Percentiles rank a stretch among this genome's conserved stretches.
Conservation (phyloP, 2,329 filamentous ascomycete genomes). For the Lachnellula arida region DNA sequence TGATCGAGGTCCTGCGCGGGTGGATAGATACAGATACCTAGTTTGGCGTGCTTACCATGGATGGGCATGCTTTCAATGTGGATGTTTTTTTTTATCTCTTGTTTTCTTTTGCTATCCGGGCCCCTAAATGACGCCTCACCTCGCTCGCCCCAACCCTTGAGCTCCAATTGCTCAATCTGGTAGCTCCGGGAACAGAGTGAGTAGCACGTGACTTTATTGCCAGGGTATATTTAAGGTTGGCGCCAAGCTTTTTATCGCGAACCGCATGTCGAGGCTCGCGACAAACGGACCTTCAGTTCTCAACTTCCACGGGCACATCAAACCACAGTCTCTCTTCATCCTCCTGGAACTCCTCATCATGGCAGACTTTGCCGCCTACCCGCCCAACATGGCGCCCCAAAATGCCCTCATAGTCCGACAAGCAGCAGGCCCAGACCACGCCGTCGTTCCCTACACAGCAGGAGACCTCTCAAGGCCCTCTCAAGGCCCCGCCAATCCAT, state of each 20-base stretch:
- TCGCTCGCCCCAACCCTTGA: not conserved
- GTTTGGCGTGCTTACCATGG: conserved; percentile 14
- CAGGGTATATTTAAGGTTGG: conserved; percentile 1
- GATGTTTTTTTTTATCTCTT: conserved; percentile 4
- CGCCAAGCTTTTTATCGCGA: conserved; percentile 1
- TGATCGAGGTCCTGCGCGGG: conserved; percentile 19
- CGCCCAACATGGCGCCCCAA: conserved; percentile 61
- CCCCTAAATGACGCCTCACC: not conserved
- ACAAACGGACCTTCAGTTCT: not conserved
- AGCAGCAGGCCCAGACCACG: conserved; percentile 51
- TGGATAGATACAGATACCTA: conserved; percentile 23
- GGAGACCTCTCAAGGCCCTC: conserved; percentile 63
- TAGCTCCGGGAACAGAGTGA: not conserved
- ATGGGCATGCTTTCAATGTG: conserved; percentile 19
- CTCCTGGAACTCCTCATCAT: conserved; percentile 35
- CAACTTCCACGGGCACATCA: not conserved
- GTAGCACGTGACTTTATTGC: not conserved
- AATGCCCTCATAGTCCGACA: conserved; percentile 59
- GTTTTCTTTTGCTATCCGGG: not conserved
- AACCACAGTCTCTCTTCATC: not conserved
- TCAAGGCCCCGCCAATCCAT: conserved; percentile 70
- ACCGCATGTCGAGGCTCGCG: not conserved
- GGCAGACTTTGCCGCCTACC: conserved; percentile 59
- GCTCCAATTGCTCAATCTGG: not conserved
- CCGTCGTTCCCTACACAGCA: conserved; percentile 62